Base-by-base conservation (phyloP, 1,139 yeast species). In the Pichia cactophila region DNA sequence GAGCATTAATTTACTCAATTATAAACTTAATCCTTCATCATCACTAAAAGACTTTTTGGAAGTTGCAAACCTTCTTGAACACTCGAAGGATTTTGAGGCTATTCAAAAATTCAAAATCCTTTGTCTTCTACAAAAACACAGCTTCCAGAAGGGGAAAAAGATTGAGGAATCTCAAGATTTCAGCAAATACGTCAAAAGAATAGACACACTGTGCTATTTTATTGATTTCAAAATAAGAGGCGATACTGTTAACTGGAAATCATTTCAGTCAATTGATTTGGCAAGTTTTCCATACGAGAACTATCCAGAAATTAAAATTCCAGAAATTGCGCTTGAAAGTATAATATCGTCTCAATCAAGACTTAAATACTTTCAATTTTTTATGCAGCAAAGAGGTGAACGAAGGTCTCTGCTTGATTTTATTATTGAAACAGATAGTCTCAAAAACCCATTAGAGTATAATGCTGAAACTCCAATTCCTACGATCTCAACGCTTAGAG, bases 391-490 rank as follows among this genome's bases (percentile, higher is more conserved):
- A 44, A 60, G 77, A 26, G 66, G 47, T 10, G 56, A 72, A 10
- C 64, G 79, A 45, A 60, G 71, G 1, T 65, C 68, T 3, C 57
- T 76, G 29, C 61, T 87, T 4, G 80, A 78, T 44, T 81, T 81
- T 53, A 87, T 90, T 86, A 65, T 76, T 11, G 74, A 79, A 0
- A 83, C 86, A 1, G 86, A 87, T 54, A 71, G 75, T 1, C 72
- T 86, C 38, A 79, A 81, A 58, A 86, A 85, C 46, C 96, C 96
- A 0, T 65, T 86, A 28, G 92, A 84, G 52, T 58, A 53, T 37
- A 35, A 43, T 33, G 33, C n/a, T 10, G 5, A 36, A 9, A 14
- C 31, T 2, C 37, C 33, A 7, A 20, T 3, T 10, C n/a, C 16
- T 16, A 20, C 8, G 3, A 14, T n/a, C 12, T 20, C 9, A 23